These are phyloP conservation scores for Xylaria multiplex DNA, from an alignment of 2,329 filamentous ascomycete species.

Conservation along the genomic window DNA sequence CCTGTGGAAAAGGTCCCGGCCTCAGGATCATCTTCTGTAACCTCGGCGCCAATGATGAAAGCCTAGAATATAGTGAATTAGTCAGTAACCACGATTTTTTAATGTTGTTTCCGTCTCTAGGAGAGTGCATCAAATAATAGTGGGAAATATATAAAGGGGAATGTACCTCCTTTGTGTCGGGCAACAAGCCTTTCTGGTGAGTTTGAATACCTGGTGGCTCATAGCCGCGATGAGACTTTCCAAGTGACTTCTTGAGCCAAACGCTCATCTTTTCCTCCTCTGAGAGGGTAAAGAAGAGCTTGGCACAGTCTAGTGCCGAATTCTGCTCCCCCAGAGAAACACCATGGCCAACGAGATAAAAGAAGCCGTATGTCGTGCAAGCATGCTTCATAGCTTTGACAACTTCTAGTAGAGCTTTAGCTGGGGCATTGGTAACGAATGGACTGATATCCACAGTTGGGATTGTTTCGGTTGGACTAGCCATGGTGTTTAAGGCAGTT, in stretches of 20 bases:
- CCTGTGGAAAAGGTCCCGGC: conserved; percentile 46
- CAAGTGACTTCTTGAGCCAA: conserved; percentile 44
- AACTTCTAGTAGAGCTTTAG: conserved; percentile 37
- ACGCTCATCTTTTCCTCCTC: conserved; percentile 45
- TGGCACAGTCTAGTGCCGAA: conserved; percentile 38
- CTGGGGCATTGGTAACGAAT: conserved; percentile 39
- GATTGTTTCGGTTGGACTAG: conserved; percentile 38
- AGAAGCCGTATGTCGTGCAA: conserved; percentile 47
- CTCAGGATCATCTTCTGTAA: conserved; percentile 43
- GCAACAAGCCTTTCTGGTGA: conserved; percentile 44
- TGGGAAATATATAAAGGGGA: neutral
- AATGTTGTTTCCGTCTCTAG: no score
- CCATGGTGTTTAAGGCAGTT: conserved; percentile 1
- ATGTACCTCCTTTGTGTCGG: conserved; percentile 45
- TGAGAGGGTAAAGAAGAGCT: conserved; percentile 42
- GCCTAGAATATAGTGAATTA: conserved; percentile 29
- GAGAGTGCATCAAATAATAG: neutral
- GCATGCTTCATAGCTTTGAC: conserved; percentile 45
- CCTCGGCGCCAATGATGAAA: conserved; percentile 42
- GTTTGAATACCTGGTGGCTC: conserved; percentile 44
- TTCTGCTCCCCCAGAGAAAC: conserved; percentile 40
- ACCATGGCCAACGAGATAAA: conserved; percentile 49
- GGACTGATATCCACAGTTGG: conserved; percentile 47
- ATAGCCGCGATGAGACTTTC: conserved; percentile 46
- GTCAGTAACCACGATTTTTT: neutral